Evolutionary conservation across 345 rosid genomes (phyloP).

Genomic region (Carallia pectinifolia): DNA sequence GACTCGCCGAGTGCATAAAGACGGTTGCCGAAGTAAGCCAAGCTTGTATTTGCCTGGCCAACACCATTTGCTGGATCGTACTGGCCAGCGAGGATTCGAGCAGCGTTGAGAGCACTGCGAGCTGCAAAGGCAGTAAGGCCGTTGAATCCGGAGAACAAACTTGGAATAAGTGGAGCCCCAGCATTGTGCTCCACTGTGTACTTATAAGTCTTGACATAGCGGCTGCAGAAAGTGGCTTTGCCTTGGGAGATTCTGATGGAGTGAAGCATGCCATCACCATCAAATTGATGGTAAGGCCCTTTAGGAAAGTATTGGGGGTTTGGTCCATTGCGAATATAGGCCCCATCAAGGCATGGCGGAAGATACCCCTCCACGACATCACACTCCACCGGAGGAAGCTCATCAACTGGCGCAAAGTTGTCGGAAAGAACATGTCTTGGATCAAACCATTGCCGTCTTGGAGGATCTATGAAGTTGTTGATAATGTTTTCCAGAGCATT

Average conservation of each 20-base stretch:
- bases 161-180: conserved; percentile 51
- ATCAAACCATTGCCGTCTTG: conserved; percentile 40
- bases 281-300: conserved; percentile 64
- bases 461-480: conserved; percentile 64
- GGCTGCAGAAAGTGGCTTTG: conserved; percentile 47
- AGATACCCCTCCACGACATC: conserved; percentile 46
- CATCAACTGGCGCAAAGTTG: conserved; percentile 64
- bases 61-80: conserved; percentile 49
- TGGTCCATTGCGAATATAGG: conserved; percentile 63
- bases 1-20: conserved; percentile 60
- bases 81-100: conserved; percentile 45
- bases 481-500: conserved; percentile 43
- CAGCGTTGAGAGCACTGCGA: conserved; percentile 50
- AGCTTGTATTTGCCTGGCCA: conserved; percentile 56
- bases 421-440: conserved; percentile 43
- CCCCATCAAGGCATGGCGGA: conserved; percentile 56
- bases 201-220: conserved; percentile 53
- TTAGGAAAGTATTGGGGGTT: conserved; percentile 62
- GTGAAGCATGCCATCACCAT: conserved; percentile 71
- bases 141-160: conserved; percentile 51
- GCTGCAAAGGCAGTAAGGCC: conserved; percentile 53
- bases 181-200: conserved; percentile 35
- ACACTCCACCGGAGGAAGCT: conserved; percentile 61
- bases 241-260: conserved; percentile 45
- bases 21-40: conserved; percentile 42